These are phyloP conservation scores for Verticillium nubilum DNA, from an alignment of 2,329 filamentous ascomycete species.

Conservation along the genomic window DNA sequence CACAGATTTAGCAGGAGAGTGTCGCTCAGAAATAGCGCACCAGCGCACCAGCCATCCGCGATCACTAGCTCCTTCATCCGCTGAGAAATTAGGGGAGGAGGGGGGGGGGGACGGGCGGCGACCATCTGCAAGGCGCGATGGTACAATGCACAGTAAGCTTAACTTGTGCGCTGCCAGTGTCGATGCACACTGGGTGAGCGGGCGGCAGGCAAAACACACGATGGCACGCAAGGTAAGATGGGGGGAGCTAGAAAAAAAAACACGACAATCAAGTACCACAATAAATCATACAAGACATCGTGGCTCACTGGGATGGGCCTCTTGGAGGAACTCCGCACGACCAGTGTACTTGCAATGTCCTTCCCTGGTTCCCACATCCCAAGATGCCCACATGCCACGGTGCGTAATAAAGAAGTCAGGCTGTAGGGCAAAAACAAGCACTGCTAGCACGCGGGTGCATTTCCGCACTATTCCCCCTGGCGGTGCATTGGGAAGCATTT, in stretches of 20 bases:
- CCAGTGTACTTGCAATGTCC: background rate
- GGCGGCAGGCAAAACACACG: background rate
- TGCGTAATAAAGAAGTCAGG: background rate
- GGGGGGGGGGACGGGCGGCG: no score
- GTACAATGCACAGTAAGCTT: background rate
- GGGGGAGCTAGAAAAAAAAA: background rate
- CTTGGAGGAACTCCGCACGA: background rate
- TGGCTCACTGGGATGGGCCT: background rate
- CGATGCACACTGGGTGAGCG: background rate
- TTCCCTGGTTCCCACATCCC: background rate
- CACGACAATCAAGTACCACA: background rate
- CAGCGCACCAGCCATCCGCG: no score
- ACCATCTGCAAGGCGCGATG: background rate
- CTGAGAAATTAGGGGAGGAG: no score
- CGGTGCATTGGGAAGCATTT: no score
- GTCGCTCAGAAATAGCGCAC: no score
- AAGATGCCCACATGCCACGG: background rate
- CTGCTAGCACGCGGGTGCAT: background rate
- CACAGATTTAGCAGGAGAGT: no score
- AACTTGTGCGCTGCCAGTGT: background rate
- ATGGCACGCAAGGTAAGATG: background rate
- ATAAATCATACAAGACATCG: background rate
- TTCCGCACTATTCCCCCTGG: background rate
- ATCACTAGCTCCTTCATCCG: no score
- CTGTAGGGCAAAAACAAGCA: background rate